Conservation (phyloP, 306 rosid species). For the Purshia tridentata region DNA sequence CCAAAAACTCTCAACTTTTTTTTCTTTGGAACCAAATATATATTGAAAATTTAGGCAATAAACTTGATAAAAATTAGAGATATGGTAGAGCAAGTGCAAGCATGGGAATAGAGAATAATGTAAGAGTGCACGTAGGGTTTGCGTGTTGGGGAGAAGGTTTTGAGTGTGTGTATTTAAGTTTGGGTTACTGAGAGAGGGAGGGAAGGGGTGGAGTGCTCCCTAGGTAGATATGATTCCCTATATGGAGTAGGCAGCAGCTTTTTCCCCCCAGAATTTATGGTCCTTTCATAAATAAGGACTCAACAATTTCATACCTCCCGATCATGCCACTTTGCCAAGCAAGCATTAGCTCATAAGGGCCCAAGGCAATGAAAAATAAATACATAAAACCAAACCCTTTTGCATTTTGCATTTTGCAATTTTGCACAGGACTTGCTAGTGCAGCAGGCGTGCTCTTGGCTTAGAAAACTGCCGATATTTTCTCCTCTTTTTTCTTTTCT, state of each 20-base stretch:
- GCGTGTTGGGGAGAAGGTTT: constrained; percentile 68
- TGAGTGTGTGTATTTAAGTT: constrained; percentile 41
- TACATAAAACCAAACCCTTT: too few relatives aligned
- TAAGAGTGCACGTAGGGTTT: constrained; percentile 74
- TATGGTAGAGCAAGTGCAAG: constrained; percentile 30
- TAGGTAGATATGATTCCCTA: constrained; percentile 69
- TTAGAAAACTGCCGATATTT: too few relatives aligned
- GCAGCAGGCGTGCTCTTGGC: constrained; percentile 23
- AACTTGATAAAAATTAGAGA: neutral
- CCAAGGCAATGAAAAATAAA: too few relatives aligned
- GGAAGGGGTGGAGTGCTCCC: constrained; percentile 5
- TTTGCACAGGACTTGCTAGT: too few relatives aligned
- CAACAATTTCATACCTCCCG: neutral
- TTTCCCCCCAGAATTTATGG: constrained; percentile 42
- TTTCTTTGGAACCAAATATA: too few relatives aligned
- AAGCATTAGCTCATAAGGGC: neutral
- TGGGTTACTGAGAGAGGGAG: too few relatives aligned
- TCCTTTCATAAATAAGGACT: constrained; percentile 31
- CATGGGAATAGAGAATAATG: constrained; percentile 44
- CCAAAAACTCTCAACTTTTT: too few relatives aligned
- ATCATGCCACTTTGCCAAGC: neutral
- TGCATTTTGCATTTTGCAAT: neutral
- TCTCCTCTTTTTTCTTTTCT: too few relatives aligned
- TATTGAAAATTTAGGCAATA: too few relatives aligned
- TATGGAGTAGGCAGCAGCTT: constrained; percentile 33